Evolutionary conservation across 2,329 filamentous ascomycete species (phyloP), one percentile per base, ranked within the genome.

Genomic region (Oidium heveae): DNA sequence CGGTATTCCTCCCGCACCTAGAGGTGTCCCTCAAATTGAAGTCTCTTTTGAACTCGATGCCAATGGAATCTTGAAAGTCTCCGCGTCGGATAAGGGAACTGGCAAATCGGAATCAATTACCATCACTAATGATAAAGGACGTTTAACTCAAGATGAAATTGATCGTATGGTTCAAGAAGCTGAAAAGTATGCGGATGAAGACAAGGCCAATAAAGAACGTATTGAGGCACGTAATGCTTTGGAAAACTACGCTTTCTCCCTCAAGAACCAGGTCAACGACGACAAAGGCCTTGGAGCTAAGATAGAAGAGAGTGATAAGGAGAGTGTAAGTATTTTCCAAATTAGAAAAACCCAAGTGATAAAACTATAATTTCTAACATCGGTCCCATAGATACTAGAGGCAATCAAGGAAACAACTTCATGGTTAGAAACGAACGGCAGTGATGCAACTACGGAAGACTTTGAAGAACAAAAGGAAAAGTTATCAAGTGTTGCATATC

Each of bases 61-160:
- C 78, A 96, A 96, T 76, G 89, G 89, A 72, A 95, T 96, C 77
- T 93, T 95, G 75, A 95, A 95, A 77, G 87, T 96, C 69, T 94
- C 87, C 56, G 89, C 89, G 61, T 77, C 94, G 52, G 89, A 96
- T 83, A 96, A 96, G 86, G 89, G 89, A 63, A 95, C 89, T 57
- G 89, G 89, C 68, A 96, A 96, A 84, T 89, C 86, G 72, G 95
- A 96, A 84, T 94, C 96, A 82, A 98, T 96, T 67, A 85, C 93
- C 77, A 96, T 96, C 72, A 95, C 88, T 77, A 96, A 98, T 76
- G 91, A 96, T 82, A 98, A 98, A 86, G 91, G 91, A 63, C 91
- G 91, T 72, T 81, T 98, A 53, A 94, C 88, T 71, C 96, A 98
- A 84, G 91, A 98, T 74, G 91, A 98, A 61, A 96, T 98, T 57